Evolutionary conservation across 2,329 filamentous ascomycete species (phyloP).

Genomic region (Pleomassaria siparia): DNA sequence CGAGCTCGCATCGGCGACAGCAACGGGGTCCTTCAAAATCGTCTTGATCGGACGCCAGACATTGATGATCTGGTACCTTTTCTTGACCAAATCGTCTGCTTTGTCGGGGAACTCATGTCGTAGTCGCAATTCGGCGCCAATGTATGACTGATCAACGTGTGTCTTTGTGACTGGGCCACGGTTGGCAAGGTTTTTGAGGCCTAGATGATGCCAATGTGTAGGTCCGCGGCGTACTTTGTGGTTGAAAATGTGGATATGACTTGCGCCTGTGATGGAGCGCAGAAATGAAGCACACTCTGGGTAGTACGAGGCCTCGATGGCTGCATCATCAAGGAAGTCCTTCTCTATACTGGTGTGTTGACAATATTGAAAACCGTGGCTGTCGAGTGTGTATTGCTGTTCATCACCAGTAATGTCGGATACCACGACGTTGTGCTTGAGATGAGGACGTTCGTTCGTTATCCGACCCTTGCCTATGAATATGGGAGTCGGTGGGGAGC

Average conservation of each 20-base stretch:
- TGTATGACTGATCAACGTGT: constrained; percentile 52
- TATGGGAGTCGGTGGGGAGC: constrained; percentile 22
- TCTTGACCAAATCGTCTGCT: constrained; percentile 23
- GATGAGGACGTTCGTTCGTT: constrained; percentile 24
- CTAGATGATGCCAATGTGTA: constrained; percentile 34
- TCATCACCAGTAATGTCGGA: constrained; percentile 23
- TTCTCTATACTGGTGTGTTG: constrained; percentile 19
- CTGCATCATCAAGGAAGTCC: constrained; percentile 19
- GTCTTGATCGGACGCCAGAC: constrained; percentile 31
- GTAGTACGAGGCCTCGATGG: constrained; percentile 19
- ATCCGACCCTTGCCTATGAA: constrained; percentile 25
- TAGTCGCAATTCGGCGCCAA: constrained; percentile 20
- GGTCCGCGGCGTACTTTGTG: constrained; percentile 57
- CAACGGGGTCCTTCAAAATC: constrained; percentile 30
- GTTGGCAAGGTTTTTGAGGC: constrained; percentile 30
- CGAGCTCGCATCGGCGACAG: constrained; percentile 23
- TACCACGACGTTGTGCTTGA: constrained; percentile 21
- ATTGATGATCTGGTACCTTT: constrained; percentile 32
- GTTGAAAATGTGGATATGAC: constrained; percentile 62
- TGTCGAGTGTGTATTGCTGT: constrained; percentile 19
- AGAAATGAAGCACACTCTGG: constrained; percentile 29
- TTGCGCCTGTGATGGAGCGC: constrained; percentile 54
- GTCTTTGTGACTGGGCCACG: constrained; percentile 51
- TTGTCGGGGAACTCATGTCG: constrained; percentile 20
- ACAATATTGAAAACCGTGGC: constrained; percentile 24